phyloP scores from a whole-genome alignment of 2,329 filamentous ascomycete species.

The Arthrocladium fulminans region DNA sequence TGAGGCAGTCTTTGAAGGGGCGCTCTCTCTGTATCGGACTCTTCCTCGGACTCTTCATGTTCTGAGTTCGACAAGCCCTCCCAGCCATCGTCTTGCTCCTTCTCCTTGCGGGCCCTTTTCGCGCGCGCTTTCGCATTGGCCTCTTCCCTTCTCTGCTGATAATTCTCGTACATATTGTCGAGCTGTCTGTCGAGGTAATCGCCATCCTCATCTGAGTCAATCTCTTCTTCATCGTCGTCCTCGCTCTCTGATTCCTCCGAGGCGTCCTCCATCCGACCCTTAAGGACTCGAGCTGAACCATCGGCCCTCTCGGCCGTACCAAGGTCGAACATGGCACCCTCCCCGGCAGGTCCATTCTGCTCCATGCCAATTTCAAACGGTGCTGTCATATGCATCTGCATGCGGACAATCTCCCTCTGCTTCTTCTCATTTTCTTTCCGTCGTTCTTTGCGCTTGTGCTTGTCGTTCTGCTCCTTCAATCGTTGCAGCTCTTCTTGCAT shows the following conservation, averaged over 20 bases:
- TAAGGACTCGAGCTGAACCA: slow-evolving; percentile 58
- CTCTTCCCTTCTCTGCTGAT: slow-evolving; percentile 68
- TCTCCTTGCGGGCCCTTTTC: slow-evolving; percentile 75
- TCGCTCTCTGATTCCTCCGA: slow-evolving; percentile 50
- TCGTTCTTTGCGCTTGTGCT: slow-evolving; percentile 72
- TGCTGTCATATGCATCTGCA: slow-evolving; percentile 95
- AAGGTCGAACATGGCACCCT: slow-evolving; percentile 77
- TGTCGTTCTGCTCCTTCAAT: slow-evolving; percentile 67
- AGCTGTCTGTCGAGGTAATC: slow-evolving; percentile 77
- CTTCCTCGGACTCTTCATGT: slow-evolving; percentile 49
- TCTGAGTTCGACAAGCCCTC: slow-evolving; percentile 70
- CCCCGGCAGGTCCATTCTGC: slow-evolving; percentile 66
- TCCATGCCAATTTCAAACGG: slow-evolving; percentile 95
- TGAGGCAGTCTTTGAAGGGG: slow-evolving; percentile 19
- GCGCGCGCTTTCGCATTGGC: slow-evolving; percentile 80
- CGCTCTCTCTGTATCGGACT: slow-evolving; percentile 26
- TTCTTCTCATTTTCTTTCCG: slow-evolving; percentile 88
- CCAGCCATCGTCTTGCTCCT: slow-evolving; percentile 74
- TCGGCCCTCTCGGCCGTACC: slow-evolving; percentile 71
- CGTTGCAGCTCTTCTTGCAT: slow-evolving; percentile 80
- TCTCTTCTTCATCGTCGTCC: slow-evolving; percentile 52
- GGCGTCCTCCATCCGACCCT: slow-evolving; percentile 67
- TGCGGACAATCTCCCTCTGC: slow-evolving; percentile 84
- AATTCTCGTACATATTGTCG: slow-evolving; percentile 78
- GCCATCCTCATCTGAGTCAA: slow-evolving; percentile 69